Conservation (phyloP, 108 stramenopile species). For the Skeletonema costatum region DNA sequence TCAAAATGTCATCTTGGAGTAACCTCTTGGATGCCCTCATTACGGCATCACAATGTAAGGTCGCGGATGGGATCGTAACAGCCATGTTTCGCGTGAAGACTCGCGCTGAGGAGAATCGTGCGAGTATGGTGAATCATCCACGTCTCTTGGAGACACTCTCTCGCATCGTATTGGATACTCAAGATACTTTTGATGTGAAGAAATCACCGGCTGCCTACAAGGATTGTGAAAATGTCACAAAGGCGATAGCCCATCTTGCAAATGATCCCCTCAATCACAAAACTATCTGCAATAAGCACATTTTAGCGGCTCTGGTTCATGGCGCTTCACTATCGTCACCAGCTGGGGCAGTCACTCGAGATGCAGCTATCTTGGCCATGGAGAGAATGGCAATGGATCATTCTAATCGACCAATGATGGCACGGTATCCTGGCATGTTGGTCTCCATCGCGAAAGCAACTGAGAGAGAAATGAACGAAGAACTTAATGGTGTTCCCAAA, state of each 20-base stretch:
- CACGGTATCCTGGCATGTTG: conserved; percentile 71
- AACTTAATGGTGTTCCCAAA: conserved; percentile 27
- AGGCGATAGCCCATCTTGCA: conserved; percentile 82
- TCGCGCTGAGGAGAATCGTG: conserved; percentile 74
- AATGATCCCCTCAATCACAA: conserved; percentile 76
- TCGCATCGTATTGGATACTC: conserved; percentile 42
- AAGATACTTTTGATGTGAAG: background rate
- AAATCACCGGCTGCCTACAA: conserved; percentile 8
- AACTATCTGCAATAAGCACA: conserved; percentile 61
- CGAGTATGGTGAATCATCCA: conserved; percentile 68
- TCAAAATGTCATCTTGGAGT: conserved; percentile 63
- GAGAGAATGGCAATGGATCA: conserved; percentile 85
- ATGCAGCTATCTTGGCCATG: conserved; percentile 78
- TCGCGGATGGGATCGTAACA: conserved; percentile 61
- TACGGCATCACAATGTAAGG: conserved; percentile 65
- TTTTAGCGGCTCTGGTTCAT: conserved; percentile 73
- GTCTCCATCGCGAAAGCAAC: conserved; percentile 77
- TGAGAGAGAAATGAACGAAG: conserved; percentile 74
- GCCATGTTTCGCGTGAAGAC: conserved; percentile 86
- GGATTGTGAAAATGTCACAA: conserved; percentile 82
- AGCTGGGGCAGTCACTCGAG: conserved; percentile 52
- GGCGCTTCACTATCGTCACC: conserved; percentile 50
- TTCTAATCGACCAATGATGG: conserved; percentile 76
- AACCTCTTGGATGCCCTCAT: conserved; percentile 76
- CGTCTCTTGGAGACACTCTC: conserved; percentile 75